Conservation (phyloP, 208 protist genomes). For the Acanthamoeba royreba region DNA sequence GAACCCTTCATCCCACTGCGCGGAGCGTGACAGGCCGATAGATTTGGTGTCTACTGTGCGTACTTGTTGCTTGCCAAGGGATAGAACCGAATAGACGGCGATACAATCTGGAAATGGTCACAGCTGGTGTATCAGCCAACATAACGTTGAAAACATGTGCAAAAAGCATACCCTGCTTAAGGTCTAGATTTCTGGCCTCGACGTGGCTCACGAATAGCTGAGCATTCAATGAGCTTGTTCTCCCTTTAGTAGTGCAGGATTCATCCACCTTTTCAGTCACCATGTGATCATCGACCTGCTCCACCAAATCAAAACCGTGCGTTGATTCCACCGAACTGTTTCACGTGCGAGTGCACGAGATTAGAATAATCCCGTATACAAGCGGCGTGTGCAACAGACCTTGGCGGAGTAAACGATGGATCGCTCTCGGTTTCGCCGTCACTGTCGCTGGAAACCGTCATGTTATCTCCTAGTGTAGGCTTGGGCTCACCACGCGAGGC, state of each 20-base stretch:
- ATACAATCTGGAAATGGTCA: background rate
- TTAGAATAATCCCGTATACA: no score
- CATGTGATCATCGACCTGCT: background rate
- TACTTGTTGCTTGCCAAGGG: conserved; percentile 1
- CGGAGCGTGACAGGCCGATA: background rate
- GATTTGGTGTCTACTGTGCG: background rate
- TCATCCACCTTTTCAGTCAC: background rate
- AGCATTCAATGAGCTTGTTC: background rate
- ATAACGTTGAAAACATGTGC: background rate
- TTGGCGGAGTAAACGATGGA: background rate
- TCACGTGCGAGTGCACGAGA: background rate
- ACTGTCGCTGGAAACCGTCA: conserved; percentile 7
- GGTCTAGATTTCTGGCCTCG: background rate
- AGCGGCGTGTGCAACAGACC: no score
- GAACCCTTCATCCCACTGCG: background rate
- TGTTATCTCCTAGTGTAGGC: background rate
- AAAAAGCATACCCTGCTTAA: background rate
- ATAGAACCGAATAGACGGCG: background rate
- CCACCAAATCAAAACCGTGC: background rate
- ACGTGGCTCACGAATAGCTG: background rate
- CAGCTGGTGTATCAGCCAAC: background rate
- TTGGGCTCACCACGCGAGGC: background rate
- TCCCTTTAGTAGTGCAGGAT: background rate
- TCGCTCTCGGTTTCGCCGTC: background rate
- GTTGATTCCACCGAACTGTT: background rate